These are phyloP conservation scores for Verticillium dahliae DNA, from an alignment of 2,329 filamentous ascomycete species.

Conservation along the genomic window DNA sequence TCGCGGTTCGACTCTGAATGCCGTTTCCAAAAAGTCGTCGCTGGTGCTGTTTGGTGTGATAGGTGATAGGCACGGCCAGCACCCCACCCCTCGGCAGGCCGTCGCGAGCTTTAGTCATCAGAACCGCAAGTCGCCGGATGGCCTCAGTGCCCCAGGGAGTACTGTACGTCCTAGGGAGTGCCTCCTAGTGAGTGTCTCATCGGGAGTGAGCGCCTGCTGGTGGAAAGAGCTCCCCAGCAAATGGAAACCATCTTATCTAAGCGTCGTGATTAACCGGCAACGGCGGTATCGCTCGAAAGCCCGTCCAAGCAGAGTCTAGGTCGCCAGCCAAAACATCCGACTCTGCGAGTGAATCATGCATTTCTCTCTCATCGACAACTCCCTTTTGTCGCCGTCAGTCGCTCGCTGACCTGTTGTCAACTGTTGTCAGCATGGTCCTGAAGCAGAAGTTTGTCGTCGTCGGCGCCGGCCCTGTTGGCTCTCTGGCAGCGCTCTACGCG, in stretches of 20 bases:
- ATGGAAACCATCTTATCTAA: neutral
- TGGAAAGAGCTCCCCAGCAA: neutral
- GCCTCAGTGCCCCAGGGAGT: too few relatives aligned
- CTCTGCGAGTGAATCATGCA: neutral
- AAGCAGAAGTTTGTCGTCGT: slow-evolving; percentile 73
- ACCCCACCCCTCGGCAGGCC: neutral
- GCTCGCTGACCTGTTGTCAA: neutral
- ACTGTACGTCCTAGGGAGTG: too few relatives aligned
- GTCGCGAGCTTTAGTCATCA: neutral
- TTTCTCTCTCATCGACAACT: neutral
- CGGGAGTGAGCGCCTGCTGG: too few relatives aligned
- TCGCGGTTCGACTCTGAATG: neutral
- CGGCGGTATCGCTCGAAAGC: neutral
- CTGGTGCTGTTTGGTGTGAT: neutral
- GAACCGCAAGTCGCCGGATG: neutral
- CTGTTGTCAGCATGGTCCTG: slow-evolving; percentile 21
- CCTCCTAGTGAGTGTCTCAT: too few relatives aligned
- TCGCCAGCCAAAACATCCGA: neutral
- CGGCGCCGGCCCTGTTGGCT: slow-evolving; percentile 89
- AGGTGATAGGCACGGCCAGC: neutral
- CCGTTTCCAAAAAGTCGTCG: neutral
- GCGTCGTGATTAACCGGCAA: neutral
- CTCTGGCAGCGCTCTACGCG: slow-evolving; percentile 86
- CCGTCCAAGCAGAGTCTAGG: neutral
- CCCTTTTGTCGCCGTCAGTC: neutral